Base-by-base conservation (phyloP, 176 grass and related monocot species). In the Cocos nucifera region DNA sequence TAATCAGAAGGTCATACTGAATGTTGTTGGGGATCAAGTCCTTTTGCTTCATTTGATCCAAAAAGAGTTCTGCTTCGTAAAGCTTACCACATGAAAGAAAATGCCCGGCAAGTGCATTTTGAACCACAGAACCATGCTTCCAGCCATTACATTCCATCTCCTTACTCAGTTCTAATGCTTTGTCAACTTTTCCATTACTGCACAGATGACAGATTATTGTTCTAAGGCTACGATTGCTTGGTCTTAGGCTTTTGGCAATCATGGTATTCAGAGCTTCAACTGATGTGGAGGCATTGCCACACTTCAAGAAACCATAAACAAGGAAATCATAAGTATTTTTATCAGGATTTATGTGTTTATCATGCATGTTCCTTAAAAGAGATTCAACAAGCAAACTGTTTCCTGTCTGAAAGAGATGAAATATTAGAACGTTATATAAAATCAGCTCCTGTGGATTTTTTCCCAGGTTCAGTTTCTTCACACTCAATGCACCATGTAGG, bases 211-310 rank as follows among this genome's bases (percentile, higher is more conserved):
- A 77, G 22, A 88, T 67, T 22, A 85, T 73, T 83, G 85, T 85
- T 97, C 86, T 97, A 35, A 97, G 58, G 77, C 83, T 91, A 44
- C 87, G 82, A 69, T 79, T 80, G 75, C 69, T 97, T 62, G 92
- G 92, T 56, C 56, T 71, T 54, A 90, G 61, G 48, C 92, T 81
- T 26, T 83, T 63, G 29, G 56, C 60, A 76, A 96, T 82, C 66
- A 82, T 83, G 49, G 58, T 57, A 80, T 96, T 53, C 63, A 96
- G 74, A 78, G 70, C 68, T 73, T 75, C 89, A 39, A 88, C 62
- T 21, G 81, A 87, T 64, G 56, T 54, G 56, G 54, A 4, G 1
- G 64, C 64, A 75, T 90, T 65, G 80, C 83, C 87, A 69, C 62
- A 85, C 67, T 88, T 90, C 58, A 83, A n/a, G 82, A 90, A 87